These are phyloP conservation scores for Oryza punctata DNA, from an alignment of 176 grass and related monocot genomes.

Conservation along the genomic window DNA sequence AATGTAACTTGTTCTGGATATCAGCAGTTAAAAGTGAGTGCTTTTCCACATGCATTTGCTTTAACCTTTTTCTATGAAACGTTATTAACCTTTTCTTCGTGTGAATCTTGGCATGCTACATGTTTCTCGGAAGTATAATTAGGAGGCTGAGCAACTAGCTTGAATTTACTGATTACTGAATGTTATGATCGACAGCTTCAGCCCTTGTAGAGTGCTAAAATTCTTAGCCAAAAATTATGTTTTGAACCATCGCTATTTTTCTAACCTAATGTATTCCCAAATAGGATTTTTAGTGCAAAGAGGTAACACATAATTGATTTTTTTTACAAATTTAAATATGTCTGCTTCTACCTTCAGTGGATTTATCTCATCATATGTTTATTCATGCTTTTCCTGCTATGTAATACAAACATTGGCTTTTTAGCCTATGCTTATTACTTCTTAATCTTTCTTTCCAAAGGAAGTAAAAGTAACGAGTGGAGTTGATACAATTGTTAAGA, in stretches of 20 bases:
- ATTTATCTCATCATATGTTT: no score
- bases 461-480: constrained; percentile 43
- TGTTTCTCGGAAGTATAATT: constrained; percentile 1
- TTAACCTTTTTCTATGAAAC: background rate
- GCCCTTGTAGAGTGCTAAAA: constrained; percentile 4
- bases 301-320: background rate
- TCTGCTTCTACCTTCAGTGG: no score
- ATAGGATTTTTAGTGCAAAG: constrained; percentile 10
- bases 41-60: constrained; percentile 14
- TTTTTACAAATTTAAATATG: background rate
- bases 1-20: constrained; percentile 48
- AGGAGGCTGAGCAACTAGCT: background rate
- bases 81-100: background rate
- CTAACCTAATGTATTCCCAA: background rate
- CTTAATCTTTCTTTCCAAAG: constrained; percentile 46
- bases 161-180: constrained; percentile 12
- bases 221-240: background rate
- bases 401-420: background rate
- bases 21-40: constrained; percentile 49
- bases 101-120: background rate
- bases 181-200: background rate
- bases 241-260: background rate
- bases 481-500: constrained; percentile 52
- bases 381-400: background rate
- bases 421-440: background rate